These are phyloP conservation scores for Colletotrichum magnum DNA, from an alignment of 2,329 filamentous ascomycete genomes.

Conservation along the genomic window DNA sequence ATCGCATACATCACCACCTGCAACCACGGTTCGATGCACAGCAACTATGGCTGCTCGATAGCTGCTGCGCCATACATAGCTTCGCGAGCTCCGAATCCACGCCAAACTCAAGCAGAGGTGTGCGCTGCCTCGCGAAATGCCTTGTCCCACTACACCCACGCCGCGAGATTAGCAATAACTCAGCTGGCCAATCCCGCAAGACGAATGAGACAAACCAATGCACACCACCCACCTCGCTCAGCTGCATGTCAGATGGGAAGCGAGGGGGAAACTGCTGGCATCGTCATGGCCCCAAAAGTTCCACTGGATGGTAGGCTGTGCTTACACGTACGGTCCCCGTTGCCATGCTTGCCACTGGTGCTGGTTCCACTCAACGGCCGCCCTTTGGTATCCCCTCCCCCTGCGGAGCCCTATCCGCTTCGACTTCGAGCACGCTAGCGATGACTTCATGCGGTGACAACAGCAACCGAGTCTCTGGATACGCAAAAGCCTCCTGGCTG, in stretches of 20 bases:
- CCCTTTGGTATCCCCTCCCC: slow-evolving; percentile 3
- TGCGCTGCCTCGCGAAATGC: slow-evolving; percentile 34
- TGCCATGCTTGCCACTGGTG: background rate
- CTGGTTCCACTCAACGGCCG: slow-evolving; percentile 20
- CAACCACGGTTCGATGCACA: slow-evolving; percentile 10
- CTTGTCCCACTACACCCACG: slow-evolving; percentile 13
- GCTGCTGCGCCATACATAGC: slow-evolving; percentile 8
- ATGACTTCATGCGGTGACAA: slow-evolving; percentile 30
- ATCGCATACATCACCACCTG: background rate
- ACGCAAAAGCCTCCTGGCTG: slow-evolving; percentile 9
- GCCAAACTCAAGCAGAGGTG: background rate
- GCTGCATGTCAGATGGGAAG: slow-evolving; percentile 36
- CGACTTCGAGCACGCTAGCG: background rate
- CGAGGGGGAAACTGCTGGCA: slow-evolving; percentile 22
- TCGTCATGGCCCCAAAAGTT: slow-evolving; percentile 20
- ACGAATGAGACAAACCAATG: slow-evolving; percentile 1
- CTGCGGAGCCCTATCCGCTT: background rate
- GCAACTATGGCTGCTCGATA: background rate
- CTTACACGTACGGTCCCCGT: slow-evolving; percentile 15
- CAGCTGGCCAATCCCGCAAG: slow-evolving; percentile 17
- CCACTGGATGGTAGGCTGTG: slow-evolving; percentile 38
- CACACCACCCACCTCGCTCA: background rate
- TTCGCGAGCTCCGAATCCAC: slow-evolving; percentile 33
- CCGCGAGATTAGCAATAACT: slow-evolving; percentile 20
- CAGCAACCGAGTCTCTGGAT: slow-evolving; percentile 30